Conservation (phyloP, 805 yeast species). For the Yarrowia deformans region DNA sequence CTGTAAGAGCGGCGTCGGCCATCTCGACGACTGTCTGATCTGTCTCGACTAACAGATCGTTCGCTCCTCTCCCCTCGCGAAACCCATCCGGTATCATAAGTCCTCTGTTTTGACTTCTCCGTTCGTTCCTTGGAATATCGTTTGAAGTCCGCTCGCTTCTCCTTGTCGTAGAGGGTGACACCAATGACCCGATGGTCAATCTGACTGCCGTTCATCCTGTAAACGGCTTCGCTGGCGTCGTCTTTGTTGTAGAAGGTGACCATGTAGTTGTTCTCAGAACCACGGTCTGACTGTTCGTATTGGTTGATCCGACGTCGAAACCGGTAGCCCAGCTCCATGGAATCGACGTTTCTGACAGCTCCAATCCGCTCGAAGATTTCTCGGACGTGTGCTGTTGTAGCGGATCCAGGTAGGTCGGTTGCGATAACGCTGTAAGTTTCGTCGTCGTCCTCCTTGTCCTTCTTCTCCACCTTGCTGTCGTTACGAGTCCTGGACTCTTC, state of each 20-base stretch:
- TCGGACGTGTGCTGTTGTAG: not conserved
- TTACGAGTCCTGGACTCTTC: not conserved
- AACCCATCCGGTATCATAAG: slow-evolving; percentile 15
- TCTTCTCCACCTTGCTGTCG: not conserved
- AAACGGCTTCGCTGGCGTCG: slow-evolving; percentile 17
- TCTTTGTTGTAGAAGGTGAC: slow-evolving; percentile 1
- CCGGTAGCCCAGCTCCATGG: slow-evolving; percentile 43
- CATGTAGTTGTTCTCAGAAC: slow-evolving; percentile 16
- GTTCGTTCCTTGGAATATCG: not conserved
- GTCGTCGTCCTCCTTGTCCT: too few species aligned
- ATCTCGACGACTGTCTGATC: too few species aligned
- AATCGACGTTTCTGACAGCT: slow-evolving; percentile 47
- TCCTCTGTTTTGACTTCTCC: not conserved
- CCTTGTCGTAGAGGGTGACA: not conserved
- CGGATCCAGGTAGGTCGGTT: not conserved
- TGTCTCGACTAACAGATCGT: not conserved
- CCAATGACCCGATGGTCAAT: slow-evolving; percentile 14
- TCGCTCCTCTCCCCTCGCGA: not conserved
- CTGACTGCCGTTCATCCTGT: slow-evolving; percentile 19
- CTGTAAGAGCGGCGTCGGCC: slow-evolving; percentile 5
- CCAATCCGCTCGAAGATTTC: slow-evolving; percentile 17
- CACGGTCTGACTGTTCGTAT: slow-evolving; percentile 35
- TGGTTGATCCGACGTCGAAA: slow-evolving; percentile 40
- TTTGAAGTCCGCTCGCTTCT: not conserved
- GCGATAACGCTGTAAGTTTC: not conserved